Percentiles rank a stretch among this genome's conserved stretches.
These are phyloP conservation scores for Cercospora sp. DNA, from an alignment of 2,329 filamentous ascomycete genomes.

Conservation along the genomic window DNA sequence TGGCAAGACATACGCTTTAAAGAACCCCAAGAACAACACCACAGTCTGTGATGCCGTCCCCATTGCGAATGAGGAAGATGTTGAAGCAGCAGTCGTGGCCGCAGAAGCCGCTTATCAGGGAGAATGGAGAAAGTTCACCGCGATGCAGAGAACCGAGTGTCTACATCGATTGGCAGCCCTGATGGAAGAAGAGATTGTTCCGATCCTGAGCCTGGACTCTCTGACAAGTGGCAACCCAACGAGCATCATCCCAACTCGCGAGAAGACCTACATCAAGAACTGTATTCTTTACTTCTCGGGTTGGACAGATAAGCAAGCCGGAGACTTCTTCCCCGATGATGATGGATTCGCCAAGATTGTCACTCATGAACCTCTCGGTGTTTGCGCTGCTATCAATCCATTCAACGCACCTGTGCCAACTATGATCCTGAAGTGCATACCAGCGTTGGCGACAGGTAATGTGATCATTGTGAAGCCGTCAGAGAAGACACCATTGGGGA, in stretches of 20 bases:
- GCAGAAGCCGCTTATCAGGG: constrained; percentile 37
- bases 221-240: constrained; percentile 24
- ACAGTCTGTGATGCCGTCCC: constrained; percentile 17
- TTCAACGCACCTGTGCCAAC: constrained; percentile 55
- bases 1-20: constrained; percentile 37
- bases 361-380: constrained; percentile 19
- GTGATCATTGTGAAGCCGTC: constrained; percentile 41
- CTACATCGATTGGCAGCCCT: constrained; percentile 37
- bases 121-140: constrained; percentile 41
- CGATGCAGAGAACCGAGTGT: constrained; percentile 32
- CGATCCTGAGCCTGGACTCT: constrained; percentile 37
- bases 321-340: constrained; percentile 34
- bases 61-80: constrained; percentile 18
- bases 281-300: constrained; percentile 20
- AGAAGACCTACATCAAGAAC: constrained; percentile 26
- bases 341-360: constrained; percentile 37
- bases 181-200: constrained; percentile 34
- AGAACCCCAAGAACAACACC: constrained; percentile 20
- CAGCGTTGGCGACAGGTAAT: constrained; percentile 54
- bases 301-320: constrained; percentile 21
- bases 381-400: constrained; percentile 21
- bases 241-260: constrained; percentile 15
- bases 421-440: constrained; percentile 55
- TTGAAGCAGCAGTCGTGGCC: constrained; percentile 41
- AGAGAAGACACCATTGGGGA: constrained; percentile 58